Evolutionary conservation across 257 asterid species (phyloP), one percentile per base, ranked within the genome.

Genomic region (Solanum sitiens): DNA sequence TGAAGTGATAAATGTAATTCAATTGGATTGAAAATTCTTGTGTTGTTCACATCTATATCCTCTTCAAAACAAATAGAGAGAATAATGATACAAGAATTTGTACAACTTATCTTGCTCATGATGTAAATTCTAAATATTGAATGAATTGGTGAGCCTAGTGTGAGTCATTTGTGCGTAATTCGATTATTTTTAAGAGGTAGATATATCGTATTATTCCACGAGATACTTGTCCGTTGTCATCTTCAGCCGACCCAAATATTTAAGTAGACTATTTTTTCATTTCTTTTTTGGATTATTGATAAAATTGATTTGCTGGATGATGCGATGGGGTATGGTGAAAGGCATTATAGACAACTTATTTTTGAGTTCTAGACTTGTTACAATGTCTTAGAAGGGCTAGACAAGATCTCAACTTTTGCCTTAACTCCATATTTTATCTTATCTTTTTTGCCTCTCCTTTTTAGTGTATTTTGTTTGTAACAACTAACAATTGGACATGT

Each of bases 381-480:
- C 53, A 16, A 15, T 63, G 89, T 82, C 89, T 67, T 72, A 12
- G 32, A 71, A 61, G 65, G 67, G 88, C 86, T 87, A 77, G 92
- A 85, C 90, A 85, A 42, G 87, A 61, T 83, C 53, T 47, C 68
- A 33, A 84, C 59, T 44, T 88, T 87, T 88, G 33, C 85, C 74
- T 73, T 47, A 32, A 21, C 11, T 35, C 11, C 25, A 68, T 87
- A 77, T 79, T 84, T 37, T 44, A 73, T 89, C 88, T 83, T 45
- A 45, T 83, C 86, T 63, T 74, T 65, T 83, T 65, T 68, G 86
- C 71, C 20, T 15, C 74, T 56, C 44, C 50, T 79, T 89, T 37
- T 87, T 85, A 67, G 87, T 53, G 56, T 61, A 16, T 67, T 83
- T 72, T 88, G 85, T 86, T 75, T 47, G 44, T 32, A 68, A 53